phyloP scores from a whole-genome alignment of 2,329 filamentous ascomycete species.

The Cladosporium sp. region DNA sequence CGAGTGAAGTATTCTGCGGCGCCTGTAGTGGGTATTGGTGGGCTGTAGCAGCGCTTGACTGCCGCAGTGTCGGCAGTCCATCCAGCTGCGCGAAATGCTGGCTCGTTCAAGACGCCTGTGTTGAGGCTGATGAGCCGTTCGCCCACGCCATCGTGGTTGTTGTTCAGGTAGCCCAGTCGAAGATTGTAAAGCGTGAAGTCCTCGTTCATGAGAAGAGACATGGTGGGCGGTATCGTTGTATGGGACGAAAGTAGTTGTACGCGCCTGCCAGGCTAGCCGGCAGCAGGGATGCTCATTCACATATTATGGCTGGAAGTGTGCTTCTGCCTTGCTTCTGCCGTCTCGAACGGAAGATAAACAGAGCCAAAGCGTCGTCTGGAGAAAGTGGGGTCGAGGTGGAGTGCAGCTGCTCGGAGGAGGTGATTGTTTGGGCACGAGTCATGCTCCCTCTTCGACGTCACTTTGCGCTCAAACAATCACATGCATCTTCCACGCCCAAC shows the following conservation, averaged over 20 bases:
- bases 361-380: background rate
- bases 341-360: background rate
- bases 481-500: background rate
- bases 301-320: background rate
- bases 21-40: constrained; percentile 79
- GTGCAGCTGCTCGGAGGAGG: background rate
- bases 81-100: constrained; percentile 78
- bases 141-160: constrained; percentile 79
- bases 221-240: constrained; percentile 22
- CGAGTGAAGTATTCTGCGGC: constrained; percentile 79
- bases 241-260: background rate
- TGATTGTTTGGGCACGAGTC: constrained; percentile 13
- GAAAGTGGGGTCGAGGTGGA: constrained; percentile 14
- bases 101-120: constrained; percentile 74
- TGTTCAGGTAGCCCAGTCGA: constrained; percentile 74
- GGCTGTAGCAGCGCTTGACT: constrained; percentile 80
- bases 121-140: constrained; percentile 82
- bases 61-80: constrained; percentile 74
- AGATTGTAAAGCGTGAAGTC: constrained; percentile 77
- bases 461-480: constrained; percentile 1
- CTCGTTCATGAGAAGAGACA: constrained; percentile 42
- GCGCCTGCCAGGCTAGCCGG: constrained; percentile 15
- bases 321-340: background rate
- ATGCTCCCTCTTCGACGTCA: constrained; percentile 10
- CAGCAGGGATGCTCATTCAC: constrained; percentile 4